Conservation (phyloP, 306 rosid genomes). For the Cucurbita argyrosperma region DNA sequence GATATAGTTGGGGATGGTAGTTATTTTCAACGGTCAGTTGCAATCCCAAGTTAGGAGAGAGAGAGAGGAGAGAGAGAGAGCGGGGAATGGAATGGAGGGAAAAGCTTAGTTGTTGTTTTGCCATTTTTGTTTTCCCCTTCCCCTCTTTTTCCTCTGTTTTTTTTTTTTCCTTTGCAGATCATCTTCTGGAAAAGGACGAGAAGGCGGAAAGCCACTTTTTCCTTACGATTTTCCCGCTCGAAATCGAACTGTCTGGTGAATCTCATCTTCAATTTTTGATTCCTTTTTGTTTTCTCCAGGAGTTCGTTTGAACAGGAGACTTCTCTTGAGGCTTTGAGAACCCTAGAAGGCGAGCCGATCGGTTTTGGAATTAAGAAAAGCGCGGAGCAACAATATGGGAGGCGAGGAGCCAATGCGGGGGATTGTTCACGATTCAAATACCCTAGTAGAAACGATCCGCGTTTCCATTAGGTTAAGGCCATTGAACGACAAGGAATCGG, state of each 20-base stretch:
- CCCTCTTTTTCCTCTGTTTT: neutral
- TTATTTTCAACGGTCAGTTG: conserved; percentile 16
- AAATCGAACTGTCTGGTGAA: neutral
- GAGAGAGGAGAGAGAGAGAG: neutral
- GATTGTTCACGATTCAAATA: conserved; percentile 7
- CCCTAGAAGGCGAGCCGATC: neutral
- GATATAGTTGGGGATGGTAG: conserved; percentile 17
- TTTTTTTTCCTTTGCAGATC: neutral
- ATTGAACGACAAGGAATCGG: conserved; percentile 43
- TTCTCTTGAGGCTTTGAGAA: neutral
- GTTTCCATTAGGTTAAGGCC: conserved; percentile 77
- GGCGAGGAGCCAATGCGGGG: conserved; percentile 12
- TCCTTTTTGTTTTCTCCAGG: neutral
- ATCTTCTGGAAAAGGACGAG: neutral
- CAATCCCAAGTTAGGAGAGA: conserved; percentile 11
- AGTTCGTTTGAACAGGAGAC: neutral
- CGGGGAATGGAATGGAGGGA: neutral
- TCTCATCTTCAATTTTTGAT: neutral
- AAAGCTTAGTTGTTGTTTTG: neutral
- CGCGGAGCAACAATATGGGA: neutral
- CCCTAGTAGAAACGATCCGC: conserved; percentile 42
- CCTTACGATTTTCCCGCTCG: neutral
- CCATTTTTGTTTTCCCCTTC: neutral
- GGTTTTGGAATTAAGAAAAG: neutral
- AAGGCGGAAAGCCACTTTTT: neutral